Base-by-base conservation (phyloP, 1,139 yeast species). In the Hyphopichia khmerensis region DNA sequence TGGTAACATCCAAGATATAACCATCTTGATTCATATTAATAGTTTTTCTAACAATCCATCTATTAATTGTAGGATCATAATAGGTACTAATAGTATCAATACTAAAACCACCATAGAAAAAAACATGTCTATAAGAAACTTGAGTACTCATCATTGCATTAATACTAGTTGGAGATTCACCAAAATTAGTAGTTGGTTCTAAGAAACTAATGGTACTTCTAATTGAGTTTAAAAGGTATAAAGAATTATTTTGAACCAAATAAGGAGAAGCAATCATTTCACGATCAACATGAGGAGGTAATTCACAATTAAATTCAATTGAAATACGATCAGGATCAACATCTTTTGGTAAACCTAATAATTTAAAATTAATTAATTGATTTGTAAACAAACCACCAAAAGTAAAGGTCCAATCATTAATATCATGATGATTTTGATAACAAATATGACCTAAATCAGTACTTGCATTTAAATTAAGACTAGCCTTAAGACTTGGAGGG, bases 81-180 rank as follows among this genome's bases (percentile, higher is more conserved):
- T 48, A 45, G 2, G 62, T 64, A 0, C 61, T 51, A 24, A 56
- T 59, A 23, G 55, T 54, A 18, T 48, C 48, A 19, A 73, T 47
- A 45, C 53, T 55, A 50, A 69, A 73, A 3, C 79, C 79, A 4
- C 78, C 79, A 44, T 60, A 70, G 44, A 67, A 67, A 48, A 73
- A 71, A 11, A 65, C 56, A 47, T 72, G 76, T 18, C 60, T 52
- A 11, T 61, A 56, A 0, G 77, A 65, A 10, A 73, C 60, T 36
- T 55, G 57, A 9, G 72, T 58, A 31, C 65, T 56, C 1, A 55
- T 41, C 56, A 68, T 54, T n/a, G 59, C 51, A 46, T 59, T 57
- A 26, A 70, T 53, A 39, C 64, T 62, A 3, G 53, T 48, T 0
- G 77, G 77, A n/a, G 47, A 45, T 2, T 54, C 50, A n/a, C 41